A percentile compares a stretch with the other conserved stretches of the same genome.
phyloP scores from a whole-genome alignment of 495 filamentous ascomycete species.

The Cladorrhinum samala region DNA sequence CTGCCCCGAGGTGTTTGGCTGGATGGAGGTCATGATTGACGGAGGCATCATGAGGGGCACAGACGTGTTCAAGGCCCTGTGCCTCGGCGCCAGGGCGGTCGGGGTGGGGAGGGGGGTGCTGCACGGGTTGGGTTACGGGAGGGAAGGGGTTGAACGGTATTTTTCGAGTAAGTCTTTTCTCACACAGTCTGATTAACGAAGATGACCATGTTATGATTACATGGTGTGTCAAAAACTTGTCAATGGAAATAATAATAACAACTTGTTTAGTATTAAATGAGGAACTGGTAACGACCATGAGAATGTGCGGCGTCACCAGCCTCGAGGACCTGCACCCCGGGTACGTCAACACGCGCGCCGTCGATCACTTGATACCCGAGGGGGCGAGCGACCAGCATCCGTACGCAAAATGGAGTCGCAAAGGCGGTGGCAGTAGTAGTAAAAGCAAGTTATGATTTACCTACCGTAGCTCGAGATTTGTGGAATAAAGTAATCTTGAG shows the following conservation, averaged over 20 bases:
- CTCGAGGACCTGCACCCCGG: slow-evolving; percentile 65
- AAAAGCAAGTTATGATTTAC: slow-evolving; percentile 10
- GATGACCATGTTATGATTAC: too few species aligned
- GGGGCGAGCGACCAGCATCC: slow-evolving; percentile 48
- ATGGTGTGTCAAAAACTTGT: not conserved
- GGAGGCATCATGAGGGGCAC: slow-evolving; percentile 58
- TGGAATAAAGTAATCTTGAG: too few species aligned
- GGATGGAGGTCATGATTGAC: slow-evolving; percentile 61
- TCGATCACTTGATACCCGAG: slow-evolving; percentile 63
- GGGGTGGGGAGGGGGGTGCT: slow-evolving; percentile 59
- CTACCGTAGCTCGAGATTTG: not conserved
- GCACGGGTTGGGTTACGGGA: slow-evolving; percentile 60
- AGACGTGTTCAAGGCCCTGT: slow-evolving; percentile 66
- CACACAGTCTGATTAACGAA: too few species aligned
- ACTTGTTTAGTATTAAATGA: slow-evolving; percentile 57
- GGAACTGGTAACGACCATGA: slow-evolving; percentile 74
- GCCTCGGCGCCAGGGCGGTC: slow-evolving; percentile 58
- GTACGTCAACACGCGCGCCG: slow-evolving; percentile 59
- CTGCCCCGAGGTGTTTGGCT: slow-evolving; percentile 54
- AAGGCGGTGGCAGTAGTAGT: too few species aligned
- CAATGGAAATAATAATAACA: not conserved
- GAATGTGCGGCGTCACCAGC: slow-evolving; percentile 66
- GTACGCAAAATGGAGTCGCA: slow-evolving; percentile 56
- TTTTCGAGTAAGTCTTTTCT: slow-evolving; percentile 43
- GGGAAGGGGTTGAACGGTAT: slow-evolving; percentile 64